Base-by-base conservation (phyloP, 805 yeast species). In the Metschnikowia borealis region DNA sequence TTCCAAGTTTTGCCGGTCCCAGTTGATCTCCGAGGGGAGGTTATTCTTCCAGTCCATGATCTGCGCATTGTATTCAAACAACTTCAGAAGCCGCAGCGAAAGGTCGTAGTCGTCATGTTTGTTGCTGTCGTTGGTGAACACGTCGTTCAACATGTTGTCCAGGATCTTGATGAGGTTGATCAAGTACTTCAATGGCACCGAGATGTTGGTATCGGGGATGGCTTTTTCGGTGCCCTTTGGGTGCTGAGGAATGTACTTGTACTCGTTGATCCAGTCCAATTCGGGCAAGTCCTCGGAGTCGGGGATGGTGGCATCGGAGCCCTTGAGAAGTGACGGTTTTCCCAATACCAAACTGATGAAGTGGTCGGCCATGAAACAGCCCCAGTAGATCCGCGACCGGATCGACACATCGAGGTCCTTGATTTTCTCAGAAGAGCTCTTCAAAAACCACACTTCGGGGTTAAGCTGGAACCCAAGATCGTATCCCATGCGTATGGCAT, bases 361-460 rank as follows among this genome's bases (percentile, higher is more conserved):
- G 60, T 81, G 86, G 62, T 83, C 88, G 2, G 83, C 84, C 50
- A 82, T 67, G 61, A 78, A 83, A 45, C 83, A 76, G 3, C 87
- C 87, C 88, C 88, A 83, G 60, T 79, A 80, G 10, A 83, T 79
- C 51, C 88, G 67, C 45, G 82, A 75, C 51, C 85, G 70, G 48
- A 83, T 80, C 38, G 77, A 80, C 15, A 78, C 69, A 55, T 81
- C 84, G 45, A 81, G 71, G 32, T 75, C 71, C n/a, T 74, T 68
- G 44, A 78, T 62, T 36, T 67, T 66, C 37, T 67, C 71, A n/a
- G 67, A 63, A 6, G 51, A 43, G 15, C 69, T 67, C 53, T 72
- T 73, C 46, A 74, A 60, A 54, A 75, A 74, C 85, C 85, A 82
- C n/a, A 76, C 80, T 52, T 78, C 69, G 1, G 87, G 86, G 53